Evolutionary conservation across 2,329 filamentous ascomycete species (phyloP), one percentile per base, ranked within the genome.

Genomic region (Cercospora sesami): DNA sequence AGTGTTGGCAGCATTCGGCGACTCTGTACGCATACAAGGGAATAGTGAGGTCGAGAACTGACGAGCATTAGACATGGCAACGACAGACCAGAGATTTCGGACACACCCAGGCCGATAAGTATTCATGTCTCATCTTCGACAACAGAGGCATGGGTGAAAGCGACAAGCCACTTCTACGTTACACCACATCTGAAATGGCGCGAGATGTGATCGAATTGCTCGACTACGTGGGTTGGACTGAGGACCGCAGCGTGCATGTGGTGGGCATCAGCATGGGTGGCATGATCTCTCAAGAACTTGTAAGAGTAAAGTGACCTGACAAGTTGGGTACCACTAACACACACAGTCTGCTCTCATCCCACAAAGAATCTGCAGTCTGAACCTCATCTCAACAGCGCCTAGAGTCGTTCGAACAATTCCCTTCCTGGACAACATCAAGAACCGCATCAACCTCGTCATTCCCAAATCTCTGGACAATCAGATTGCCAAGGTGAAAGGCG

Each of bases 211-310:
- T 94, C 71, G 91, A 95, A 74, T 81, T 95, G 18, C 75, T 87
- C 21, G 85, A 89, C 71, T 86, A 91, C 74, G 78, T 95, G 9
- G 88, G 87, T 70, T 96, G 91, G 91, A 88, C 79, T 64, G 71
- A 84, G 76, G 73, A 83, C 74, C 80, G 84, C 82, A 77, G 86
- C 62, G 73, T 90, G 14, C 89, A 97, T 80, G 78, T 96, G 63
- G 83, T 91, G 36, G 93, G 93, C 65, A 88, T 94, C 71, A 92
- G 90, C 68, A 91, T 96, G 86, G 93, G 93, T 71, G 93, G 93
- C 75, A 96, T 97, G 93, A 94, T 97, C 74, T 88, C 91, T 2
- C 93, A 96, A 79, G 93, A 97, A 80, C 76, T 97, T 4, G 86
- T 84, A 78, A 75, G 80, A 76, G 5, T 65, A 36, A 33, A 23